These are phyloP conservation scores for Puccinia horiana DNA, from an alignment of 1,284 basidiomycete species.

Conservation along the genomic window DNA sequence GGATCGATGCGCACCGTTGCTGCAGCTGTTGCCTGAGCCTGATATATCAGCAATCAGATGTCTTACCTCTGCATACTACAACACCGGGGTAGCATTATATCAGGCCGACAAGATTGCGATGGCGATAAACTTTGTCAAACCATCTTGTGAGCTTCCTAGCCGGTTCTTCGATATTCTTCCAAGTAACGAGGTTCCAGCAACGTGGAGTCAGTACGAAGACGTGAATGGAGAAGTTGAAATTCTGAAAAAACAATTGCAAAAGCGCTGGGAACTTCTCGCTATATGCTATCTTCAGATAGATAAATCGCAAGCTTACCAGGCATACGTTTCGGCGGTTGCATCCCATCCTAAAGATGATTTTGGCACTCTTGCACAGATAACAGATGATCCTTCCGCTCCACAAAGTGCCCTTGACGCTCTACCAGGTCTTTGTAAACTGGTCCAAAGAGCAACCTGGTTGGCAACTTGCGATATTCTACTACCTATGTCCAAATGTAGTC, in stretches of 20 bases:
- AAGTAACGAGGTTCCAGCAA: background rate
- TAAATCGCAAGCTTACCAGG: constrained; percentile 19
- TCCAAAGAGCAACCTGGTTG: constrained; percentile 43
- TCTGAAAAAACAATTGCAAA: constrained; percentile 28
- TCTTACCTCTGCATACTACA: constrained; percentile 45
- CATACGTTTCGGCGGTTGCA: constrained; percentile 32
- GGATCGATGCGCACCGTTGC: constrained; percentile 25
- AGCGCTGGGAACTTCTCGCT: constrained; percentile 48
- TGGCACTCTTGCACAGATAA: constrained; percentile 14
- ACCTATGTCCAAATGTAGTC: constrained; percentile 36
- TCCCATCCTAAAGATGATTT: constrained; percentile 18
- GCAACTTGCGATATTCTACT: constrained; percentile 45
- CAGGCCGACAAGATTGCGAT: constrained; percentile 40
- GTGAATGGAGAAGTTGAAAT: constrained; percentile 28
- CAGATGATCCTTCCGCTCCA: constrained; percentile 15
- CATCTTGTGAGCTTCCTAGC: constrained; percentile 39
- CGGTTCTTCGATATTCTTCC: constrained; percentile 31
- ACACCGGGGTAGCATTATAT: constrained; percentile 43
- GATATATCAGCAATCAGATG: constrained; percentile 45
- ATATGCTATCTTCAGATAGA: constrained; percentile 43
- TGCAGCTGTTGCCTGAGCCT: constrained; percentile 28
- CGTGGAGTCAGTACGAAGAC: constrained; percentile 36
- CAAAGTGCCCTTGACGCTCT: background rate
- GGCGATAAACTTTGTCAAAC: constrained; percentile 38
- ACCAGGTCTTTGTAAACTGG: constrained; percentile 42